Evolutionary conservation across 306 rosid species (phyloP).

Genomic region (Ziziphus jujuba): DNA sequence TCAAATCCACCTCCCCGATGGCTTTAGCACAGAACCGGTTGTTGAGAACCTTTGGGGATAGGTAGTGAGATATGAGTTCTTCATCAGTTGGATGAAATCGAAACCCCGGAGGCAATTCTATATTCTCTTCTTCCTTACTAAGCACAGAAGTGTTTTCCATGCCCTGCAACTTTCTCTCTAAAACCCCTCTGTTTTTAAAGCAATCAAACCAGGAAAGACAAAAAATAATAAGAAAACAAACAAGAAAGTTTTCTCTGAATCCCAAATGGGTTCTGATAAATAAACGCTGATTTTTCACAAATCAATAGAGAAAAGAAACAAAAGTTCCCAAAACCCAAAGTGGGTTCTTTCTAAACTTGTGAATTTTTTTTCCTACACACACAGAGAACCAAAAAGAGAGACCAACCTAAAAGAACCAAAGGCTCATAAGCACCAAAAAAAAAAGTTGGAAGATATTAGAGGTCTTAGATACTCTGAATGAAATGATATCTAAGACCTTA

Average conservation of each 20-base stretch:
- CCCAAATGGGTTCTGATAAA: background rate
- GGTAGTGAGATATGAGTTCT: slow-evolving; percentile 77
- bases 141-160: slow-evolving; percentile 43
- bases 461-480: background rate
- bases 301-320: background rate
- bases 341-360: background rate
- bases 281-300: slow-evolving; percentile 7
- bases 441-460: background rate
- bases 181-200: slow-evolving; percentile 24
- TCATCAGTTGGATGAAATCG: slow-evolving; percentile 93
- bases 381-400: no score
- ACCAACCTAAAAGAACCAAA: background rate
- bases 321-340: background rate
- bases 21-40: slow-evolving; percentile 53
- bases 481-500: slow-evolving; percentile 3
- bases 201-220: background rate
- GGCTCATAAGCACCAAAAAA: background rate
- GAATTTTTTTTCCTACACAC: background rate
- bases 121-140: slow-evolving; percentile 31
- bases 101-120: slow-evolving; percentile 84
- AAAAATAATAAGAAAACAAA: no score
- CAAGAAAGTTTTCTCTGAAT: background rate
- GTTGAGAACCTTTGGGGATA: slow-evolving; percentile 62
- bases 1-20: slow-evolving; percentile 76
- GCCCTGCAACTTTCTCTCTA: slow-evolving; percentile 16